These are phyloP conservation scores for Lumnitzera littorea DNA, from an alignment of 345 rosid genomes.

Conservation along the genomic window DNA sequence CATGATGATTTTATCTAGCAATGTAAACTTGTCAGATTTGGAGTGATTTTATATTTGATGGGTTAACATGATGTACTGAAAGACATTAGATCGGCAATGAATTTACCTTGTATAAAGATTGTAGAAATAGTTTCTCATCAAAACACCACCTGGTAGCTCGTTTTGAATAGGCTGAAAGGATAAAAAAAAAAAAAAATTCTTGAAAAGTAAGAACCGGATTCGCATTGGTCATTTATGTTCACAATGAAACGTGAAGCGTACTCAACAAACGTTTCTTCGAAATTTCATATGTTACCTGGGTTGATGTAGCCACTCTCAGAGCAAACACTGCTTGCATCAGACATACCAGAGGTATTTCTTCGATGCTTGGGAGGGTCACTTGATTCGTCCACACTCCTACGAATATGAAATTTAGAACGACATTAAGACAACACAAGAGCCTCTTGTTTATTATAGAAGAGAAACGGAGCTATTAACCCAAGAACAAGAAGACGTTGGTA, in stretches of 20 bases:
- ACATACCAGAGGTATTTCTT: slow-evolving; percentile 61
- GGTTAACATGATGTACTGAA: not conserved
- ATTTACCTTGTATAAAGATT: slow-evolving; percentile 83
- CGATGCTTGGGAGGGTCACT: slow-evolving; percentile 43
- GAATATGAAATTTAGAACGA: slow-evolving; percentile 6
- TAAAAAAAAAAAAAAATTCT: not conserved
- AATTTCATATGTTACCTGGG: slow-evolving; percentile 1
- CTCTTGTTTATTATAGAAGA: not conserved
- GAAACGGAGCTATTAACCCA: not conserved
- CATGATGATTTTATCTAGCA: too few species aligned
- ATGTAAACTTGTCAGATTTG: not conserved
- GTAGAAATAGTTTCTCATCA: slow-evolving; percentile 69
- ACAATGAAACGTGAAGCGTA: too few species aligned
- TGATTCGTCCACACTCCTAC: slow-evolving; percentile 42
- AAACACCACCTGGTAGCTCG: slow-evolving; percentile 66
- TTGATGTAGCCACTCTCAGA: slow-evolving; percentile 16
- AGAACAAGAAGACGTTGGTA: not conserved
- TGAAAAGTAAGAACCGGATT: not conserved
- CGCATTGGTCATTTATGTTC: not conserved
- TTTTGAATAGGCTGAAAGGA: slow-evolving; percentile 38
- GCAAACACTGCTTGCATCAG: slow-evolving; percentile 52
- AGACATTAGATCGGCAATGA: not conserved
- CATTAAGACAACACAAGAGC: not conserved
- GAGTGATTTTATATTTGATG: not conserved
- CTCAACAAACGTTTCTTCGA: too few species aligned